Evolutionary conservation across 139 green algal genomes (phyloP).

Genomic region (Chlamydomonas schloesseri): DNA sequence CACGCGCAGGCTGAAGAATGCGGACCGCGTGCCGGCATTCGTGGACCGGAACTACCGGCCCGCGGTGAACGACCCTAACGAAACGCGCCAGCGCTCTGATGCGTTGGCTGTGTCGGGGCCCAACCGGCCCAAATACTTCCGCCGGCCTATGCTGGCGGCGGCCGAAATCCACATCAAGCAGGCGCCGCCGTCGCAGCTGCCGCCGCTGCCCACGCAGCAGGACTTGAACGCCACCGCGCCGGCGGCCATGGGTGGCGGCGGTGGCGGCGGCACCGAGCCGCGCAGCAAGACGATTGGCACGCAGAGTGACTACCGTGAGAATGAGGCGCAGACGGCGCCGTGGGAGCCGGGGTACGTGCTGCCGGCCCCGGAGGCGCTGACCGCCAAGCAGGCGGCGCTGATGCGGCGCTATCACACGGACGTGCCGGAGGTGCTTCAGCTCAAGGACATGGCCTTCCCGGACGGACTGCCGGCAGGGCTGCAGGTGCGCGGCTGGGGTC

Average conservation of each 20-base stretch:
- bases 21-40: constrained; percentile 70
- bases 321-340: constrained; percentile 80
- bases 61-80: background rate
- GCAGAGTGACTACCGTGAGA: constrained; percentile 85
- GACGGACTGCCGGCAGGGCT: constrained; percentile 71
- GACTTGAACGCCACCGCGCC: constrained; percentile 23
- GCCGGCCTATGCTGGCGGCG: constrained; percentile 53
- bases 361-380: constrained; percentile 46
- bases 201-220: constrained; percentile 19
- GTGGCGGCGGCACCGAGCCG: background rate
- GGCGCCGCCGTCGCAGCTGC: background rate
- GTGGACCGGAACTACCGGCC: constrained; percentile 70
- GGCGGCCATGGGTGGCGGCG: background rate
- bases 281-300: constrained; percentile 70
- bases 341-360: constrained; percentile 74
- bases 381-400: constrained; percentile 71
- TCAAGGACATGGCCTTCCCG: constrained; percentile 75
- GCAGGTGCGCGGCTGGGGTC: too few species aligned
- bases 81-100: constrained; percentile 24
- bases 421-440: constrained; percentile 78
- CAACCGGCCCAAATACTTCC: constrained; percentile 70
- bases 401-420: constrained; percentile 58
- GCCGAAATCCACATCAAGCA: constrained; percentile 54
- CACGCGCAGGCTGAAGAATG: constrained; percentile 70
- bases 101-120: constrained; percentile 53